Base-by-base conservation (phyloP, 1,284 basidiomycete genomes). In the Microbotryum intermedium region DNA sequence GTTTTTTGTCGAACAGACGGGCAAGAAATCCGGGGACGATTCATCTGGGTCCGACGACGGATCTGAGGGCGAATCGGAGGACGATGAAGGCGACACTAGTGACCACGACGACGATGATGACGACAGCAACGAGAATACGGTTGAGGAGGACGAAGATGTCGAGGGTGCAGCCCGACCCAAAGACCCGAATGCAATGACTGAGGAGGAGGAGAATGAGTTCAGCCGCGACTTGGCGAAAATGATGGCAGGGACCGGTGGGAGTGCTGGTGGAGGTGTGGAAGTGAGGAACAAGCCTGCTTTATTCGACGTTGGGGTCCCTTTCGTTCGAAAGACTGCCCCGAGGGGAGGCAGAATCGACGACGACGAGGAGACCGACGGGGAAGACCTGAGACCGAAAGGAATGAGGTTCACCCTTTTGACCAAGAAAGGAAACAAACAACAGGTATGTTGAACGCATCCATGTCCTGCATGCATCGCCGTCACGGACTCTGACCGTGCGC, bases 351-450 rank as follows among this genome's bases (percentile, higher is more conserved):
- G 4, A 20, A 73, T 75, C 47, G 72, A 74, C 39, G 74, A 76
- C 28, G 67, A 68, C 6, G 73, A 75, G 30, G 74, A 75, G 25
- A 67, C 65, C 46, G 68, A 71, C 26, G 48, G 69, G 1, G 79
- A 76, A 11, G 64, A 54, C 9, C 52, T 54, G n/a, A 53, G 54
- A 49, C 28, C 26, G 10, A 59, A 66, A 57, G 71, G 86, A 42
- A 97, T 97, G 91, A 87, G 85, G 67, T 99, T 99, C 75, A 93
- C 89, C 9, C 79, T 98, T 49, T 80, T 98, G 64, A 90, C 92
- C 6, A 94, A 94, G 79, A 85, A 86, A 61, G 95, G 94, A 16
- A 92, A 91, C 73, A 95, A 88, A 74, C 88, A 89, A 73, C 88
- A 90, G 79, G 89, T 87, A 65, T 64, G 81, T 18, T 18, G 1